Evolutionary conservation across 352 stramenopile species (phyloP), one percentile per base, ranked within the genome.

Genomic region (Blastocystis sp.): DNA sequence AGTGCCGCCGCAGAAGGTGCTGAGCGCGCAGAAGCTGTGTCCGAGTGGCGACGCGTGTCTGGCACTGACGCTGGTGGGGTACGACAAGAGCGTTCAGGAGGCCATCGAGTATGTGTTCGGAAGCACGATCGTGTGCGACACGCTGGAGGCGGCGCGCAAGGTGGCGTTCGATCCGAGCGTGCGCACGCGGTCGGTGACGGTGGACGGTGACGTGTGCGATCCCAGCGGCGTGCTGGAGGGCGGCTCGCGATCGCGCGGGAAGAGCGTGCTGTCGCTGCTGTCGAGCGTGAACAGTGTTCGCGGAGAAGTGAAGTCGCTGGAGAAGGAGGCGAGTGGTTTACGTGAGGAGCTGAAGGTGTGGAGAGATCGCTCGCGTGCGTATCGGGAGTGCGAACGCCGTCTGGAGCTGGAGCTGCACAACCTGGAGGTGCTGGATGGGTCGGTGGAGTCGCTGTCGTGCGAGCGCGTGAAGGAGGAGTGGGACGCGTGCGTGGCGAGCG

Each of bases 81-180:
- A 97, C 87, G 93, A 97, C 87, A 90, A 94, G 46, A 93, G 97
- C 36, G 90, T 99, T 14, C 87, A 91, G 29, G 92, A 90, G 56
- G 95, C 95, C 3, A 97, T 99, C 88, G 92, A 98, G 87, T 97
- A 98, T 87, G 94, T 97, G 7, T 99, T 99, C 88, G 96, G 96
- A n/a, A 93, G 91, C 27, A 94, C 93, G n/a, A 90, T 99, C 81
- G 94, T 99, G 59, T 98, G 61, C 44, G 32, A 73, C 21, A 32
- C 61, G 38, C 32, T 73, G 4, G 61, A 73, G n/a, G 61, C 46
- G 61, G 61, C 61, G 57, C 87, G 93, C 77, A 81, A 88, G n/a
- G 92, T 95, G 76, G 91, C 91, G 57, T 91, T 91, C 57, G 53
- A 89, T 53, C 88, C 91, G 78, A 59, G 87, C 8, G 97, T 97